Evolutionary conservation across 805 yeast genomes (phyloP).

Genomic region (Naumovozyma baii): DNA sequence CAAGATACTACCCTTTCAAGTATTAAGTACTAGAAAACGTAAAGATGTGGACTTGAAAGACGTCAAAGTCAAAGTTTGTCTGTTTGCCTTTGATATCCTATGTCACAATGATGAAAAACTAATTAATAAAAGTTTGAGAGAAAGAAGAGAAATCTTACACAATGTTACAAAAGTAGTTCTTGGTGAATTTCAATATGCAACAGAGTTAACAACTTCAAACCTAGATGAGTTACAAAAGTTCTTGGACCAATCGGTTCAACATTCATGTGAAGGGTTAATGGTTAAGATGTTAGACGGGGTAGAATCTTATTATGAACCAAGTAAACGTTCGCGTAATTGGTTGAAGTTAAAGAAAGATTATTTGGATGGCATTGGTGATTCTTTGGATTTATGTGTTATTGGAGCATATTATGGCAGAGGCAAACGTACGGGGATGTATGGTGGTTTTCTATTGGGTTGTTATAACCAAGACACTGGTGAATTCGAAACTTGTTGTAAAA

Average conservation of each 20-base stretch:
- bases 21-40: constrained; percentile 84
- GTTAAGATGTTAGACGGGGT: constrained; percentile 75
- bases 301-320: constrained; percentile 85
- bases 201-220: constrained; percentile 57
- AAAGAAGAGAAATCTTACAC: constrained; percentile 55
- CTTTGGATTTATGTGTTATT: constrained; percentile 82
- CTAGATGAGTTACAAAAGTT: constrained; percentile 69
- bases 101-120: constrained; percentile 65
- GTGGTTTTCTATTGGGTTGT: constrained; percentile 86
- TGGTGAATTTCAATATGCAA: constrained; percentile 80
- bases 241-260: constrained; percentile 80
- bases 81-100: constrained; percentile 84
- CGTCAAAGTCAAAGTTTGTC: constrained; percentile 82
- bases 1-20: constrained; percentile 90
- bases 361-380: constrained; percentile 90
- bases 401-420: constrained; percentile 95
- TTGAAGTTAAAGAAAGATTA: constrained; percentile 91
- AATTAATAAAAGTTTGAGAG: constrained; percentile 55
- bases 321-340: constrained; percentile 93
- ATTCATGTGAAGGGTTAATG: constrained; percentile 93
- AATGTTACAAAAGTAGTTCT: constrained; percentile 49
- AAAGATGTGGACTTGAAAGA: constrained; percentile 84
- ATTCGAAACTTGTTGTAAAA: constrained; percentile 89
- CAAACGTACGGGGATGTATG: constrained; percentile 88
- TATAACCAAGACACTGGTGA: constrained; percentile 88